Evolutionary conservation across 2,329 filamentous ascomycete species (phyloP).

Genomic region (Pezizomycotina sp.): DNA sequence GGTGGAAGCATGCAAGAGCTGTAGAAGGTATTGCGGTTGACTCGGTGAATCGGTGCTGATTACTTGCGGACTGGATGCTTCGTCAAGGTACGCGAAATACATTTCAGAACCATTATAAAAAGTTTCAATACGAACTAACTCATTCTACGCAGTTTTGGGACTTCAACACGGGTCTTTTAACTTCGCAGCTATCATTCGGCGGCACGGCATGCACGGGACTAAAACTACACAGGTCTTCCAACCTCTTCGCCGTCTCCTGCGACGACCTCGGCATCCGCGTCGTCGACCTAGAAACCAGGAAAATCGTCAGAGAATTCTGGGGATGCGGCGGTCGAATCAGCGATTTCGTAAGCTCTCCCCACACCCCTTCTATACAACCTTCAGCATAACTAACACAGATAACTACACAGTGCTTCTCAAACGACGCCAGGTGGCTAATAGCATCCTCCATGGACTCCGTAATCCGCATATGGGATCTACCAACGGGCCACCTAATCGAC

Average conservation of each 20-base stretch:
- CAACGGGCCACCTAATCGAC: slow-evolving; percentile 89
- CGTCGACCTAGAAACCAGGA: slow-evolving; percentile 77
- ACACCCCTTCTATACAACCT: too few relatives aligned
- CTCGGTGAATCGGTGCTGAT: slow-evolving; percentile 74
- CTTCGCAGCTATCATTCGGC: slow-evolving; percentile 71
- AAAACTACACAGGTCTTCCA: slow-evolving; percentile 65
- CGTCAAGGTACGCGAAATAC: too few relatives aligned
- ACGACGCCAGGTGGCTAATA: slow-evolving; percentile 84
- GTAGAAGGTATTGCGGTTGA: slow-evolving; percentile 81
- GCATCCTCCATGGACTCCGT: slow-evolving; percentile 67
- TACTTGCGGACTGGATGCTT: slow-evolving; percentile 75
- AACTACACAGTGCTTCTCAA: slow-evolving; percentile 50
- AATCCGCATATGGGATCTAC: slow-evolving; percentile 82
- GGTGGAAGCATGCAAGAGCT: slow-evolving; percentile 52
- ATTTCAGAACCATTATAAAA: too few relatives aligned
- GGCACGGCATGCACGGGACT: slow-evolving; percentile 56
- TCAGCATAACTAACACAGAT: not conserved
- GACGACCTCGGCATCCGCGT: slow-evolving; percentile 77
- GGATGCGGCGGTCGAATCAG: slow-evolving; percentile 57
- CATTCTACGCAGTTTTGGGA: slow-evolving; percentile 98
- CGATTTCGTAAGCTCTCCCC: slow-evolving; percentile 38
- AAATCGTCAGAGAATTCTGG: slow-evolving; percentile 84
- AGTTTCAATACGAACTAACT: too few relatives aligned
- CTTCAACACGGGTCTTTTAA: slow-evolving; percentile 62
- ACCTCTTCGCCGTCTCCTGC: slow-evolving; percentile 75